Base-by-base conservation (phyloP, 2,329 filamentous ascomycete species). In the Aureobasidium sp. region DNA sequence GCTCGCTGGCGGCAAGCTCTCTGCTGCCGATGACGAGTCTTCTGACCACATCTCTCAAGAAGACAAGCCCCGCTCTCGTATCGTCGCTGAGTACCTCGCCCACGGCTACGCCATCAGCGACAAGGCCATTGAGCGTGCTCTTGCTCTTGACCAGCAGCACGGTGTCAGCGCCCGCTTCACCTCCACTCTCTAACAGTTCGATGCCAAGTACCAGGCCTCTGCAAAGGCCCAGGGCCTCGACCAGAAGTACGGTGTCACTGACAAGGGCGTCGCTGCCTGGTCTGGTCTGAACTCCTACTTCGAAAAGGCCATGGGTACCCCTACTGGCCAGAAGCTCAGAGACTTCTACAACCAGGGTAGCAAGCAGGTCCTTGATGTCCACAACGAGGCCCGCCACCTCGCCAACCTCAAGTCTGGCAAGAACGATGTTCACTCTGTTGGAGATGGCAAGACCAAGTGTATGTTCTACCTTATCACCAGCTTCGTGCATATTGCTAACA, bases 41-140 rank as follows among this genome's bases (percentile, higher is more conserved):
- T 76, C 77, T 62, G 80, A 91, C 69, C 85, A 91, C 68, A 86
- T 97, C 69, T 85, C 87, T 14, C 94, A 99, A 74, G 94, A 99
- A 77, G 91, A 97, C 81, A 99, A 99, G 83, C 94, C 94, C 16
- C 89, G 92, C 70, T 85, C 89, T 44, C 90, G 94, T 69, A 96
- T 99, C 74, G 77, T 97, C 55, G 94, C 94, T 66, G 94, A 99
- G 79, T 97, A 97, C 76, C 88, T 99, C 37, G 92, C 94, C 11
- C 91, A 97, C 70, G 94, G 94, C 68, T 99, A 99, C 78, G 83
- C 86, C 42, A 81, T 97, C 66, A 91, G 83, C 64, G 86, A 89
- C 72, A 79, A 82, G 61, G 89, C 90, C 55, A 87, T 96, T 68
- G 84, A 94, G 78, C 83, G 83, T 65, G 93, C 91, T 65, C 89